Conservation (phyloP, 371 early-diverging fungal species). For the Syncephalastrum contaminatum region DNA sequence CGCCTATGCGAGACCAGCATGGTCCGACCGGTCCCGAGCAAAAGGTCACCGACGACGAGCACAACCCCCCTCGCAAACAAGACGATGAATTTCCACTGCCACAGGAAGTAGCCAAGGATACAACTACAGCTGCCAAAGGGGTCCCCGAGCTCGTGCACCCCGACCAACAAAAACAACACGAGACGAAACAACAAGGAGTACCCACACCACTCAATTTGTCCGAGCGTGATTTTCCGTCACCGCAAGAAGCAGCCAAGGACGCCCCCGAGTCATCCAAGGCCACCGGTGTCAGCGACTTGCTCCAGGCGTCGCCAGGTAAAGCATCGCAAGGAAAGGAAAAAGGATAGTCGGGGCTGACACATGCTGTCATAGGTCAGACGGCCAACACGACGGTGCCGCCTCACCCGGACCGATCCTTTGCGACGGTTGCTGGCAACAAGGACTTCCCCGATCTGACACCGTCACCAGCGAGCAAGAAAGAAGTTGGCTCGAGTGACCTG, state of each 20-base stretch:
- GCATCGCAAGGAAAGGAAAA: not conserved
- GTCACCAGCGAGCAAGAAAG: conserved; percentile 2
- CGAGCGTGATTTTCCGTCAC: conserved; percentile 34
- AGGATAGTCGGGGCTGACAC: not conserved
- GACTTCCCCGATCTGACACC: conserved; percentile 33
- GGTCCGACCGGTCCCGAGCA: no score
- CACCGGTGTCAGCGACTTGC: conserved; percentile 33
- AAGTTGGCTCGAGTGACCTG: conserved; percentile 11
- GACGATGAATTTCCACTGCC: conserved; percentile 36
- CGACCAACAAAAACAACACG: not conserved
- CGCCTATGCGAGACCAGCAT: no score
- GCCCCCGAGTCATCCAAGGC: conserved; percentile 13
- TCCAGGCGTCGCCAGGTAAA: conserved; percentile 7
- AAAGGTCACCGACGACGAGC: no score
- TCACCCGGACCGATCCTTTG: conserved; percentile 42
- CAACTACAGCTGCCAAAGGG: conserved; percentile 25
- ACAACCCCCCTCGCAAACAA: not conserved
- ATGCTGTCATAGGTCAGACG: not conserved
- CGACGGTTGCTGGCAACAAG: conserved; percentile 34
- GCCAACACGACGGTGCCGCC: conserved; percentile 32
- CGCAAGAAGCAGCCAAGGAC: conserved; percentile 18
- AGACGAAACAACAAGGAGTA: conserved; percentile 1
- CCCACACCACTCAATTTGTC: conserved; percentile 5
- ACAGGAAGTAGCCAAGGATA: conserved; percentile 14
- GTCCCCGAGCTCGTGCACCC: conserved; percentile 28